Base-by-base conservation (phyloP, 106 monocot species). In the Dioscorea alata region DNA sequence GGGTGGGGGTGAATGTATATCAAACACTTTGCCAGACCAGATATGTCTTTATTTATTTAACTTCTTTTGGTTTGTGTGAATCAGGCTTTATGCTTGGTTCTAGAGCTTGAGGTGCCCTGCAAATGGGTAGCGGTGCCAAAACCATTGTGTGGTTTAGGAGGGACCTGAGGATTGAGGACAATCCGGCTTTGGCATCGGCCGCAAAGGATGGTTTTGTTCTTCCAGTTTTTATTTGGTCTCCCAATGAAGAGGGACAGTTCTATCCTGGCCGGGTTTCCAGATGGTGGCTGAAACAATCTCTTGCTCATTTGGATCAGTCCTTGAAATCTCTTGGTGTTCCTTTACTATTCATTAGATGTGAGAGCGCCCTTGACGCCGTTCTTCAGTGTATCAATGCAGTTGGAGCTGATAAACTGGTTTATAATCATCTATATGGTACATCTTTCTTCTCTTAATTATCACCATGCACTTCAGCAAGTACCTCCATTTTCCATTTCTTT, bases 271-370 rank as follows among this genome's bases (percentile, higher is more conserved):
- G 94, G 31, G 82, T 76, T 49, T 94, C 94, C 18, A 53, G 90
- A 19, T 94, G 94, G 94, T 94, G 94, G 94, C 80, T 94, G 42
- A 94, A 94, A 76, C 90, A 90, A 73, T 94, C 94, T 13, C 90
- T 94, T 50, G 52, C 64, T 18, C 76, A 88, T 72, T 72, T 94
- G 23, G 69, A 83, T 28, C 68, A 68, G 54, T 79, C 87, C 19
- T 76, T 94, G 71, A 79, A 65, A 74, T 87, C 88, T 13, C 84
- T 94, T 49, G 90, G 94, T 12, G 60, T 64, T 32, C 80, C 83
- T 7, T 71, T 90, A 7, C 64, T 82, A 57, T 75, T 87, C 24
- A 77, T 94, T 51, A 78, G 66, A 69, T 73, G 90, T 0, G 90
- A 90, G 71, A 90, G 83, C 67, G 81, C 83, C 22, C 76, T 90